Base-by-base conservation (phyloP, 208 protist genomes). In the Acanthamoeba royreba region DNA sequence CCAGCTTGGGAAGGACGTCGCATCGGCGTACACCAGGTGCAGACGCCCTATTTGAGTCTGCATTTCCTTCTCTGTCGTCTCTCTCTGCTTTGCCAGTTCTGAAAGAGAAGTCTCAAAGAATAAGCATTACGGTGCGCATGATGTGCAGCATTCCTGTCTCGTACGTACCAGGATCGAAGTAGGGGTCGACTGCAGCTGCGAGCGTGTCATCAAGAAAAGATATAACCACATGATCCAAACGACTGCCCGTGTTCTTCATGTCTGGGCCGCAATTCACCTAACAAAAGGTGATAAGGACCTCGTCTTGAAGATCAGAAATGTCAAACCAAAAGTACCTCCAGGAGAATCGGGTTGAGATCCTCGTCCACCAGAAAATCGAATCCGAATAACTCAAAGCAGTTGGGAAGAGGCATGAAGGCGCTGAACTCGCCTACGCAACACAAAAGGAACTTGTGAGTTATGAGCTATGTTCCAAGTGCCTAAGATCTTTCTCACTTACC, bases 311-410 rank as follows among this genome's bases (percentile, higher is more conserved):
- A n/a, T n/a, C 3, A 28, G 35, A 77, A 1, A n/a, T n/a, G n/a
- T n/a, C n/a, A n/a, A n/a, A n/a, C n/a, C n/a, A n/a, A 25, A 33
- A 19, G 35, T 1, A 83, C 72, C 72, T 83, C 72, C 2, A 83
- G 28, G 17, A 83, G 45, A 43, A 83, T 83, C 25, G 72, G 72
- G 72, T 83, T 83, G 40, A 83, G 72, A n/a, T 83, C 35, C 81
- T 89, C 81, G 33, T 89, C 81, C 38, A 89, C 81, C 47, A 89
- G n/a, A 28, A 89, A 89, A 45, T 89, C 81, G 81, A 69, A 89
- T 19, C 81, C 81, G 19, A 89, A 89, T 49, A 89, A 28, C 49
- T 89, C 81, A 33, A 89, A 89, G 47, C 81, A 89, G 81, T 89
- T 89, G 81, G 81, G 81, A 0, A 89, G 52, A 42, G 81, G 49